phyloP scores from a whole-genome alignment of 2,329 filamentous ascomycete species.

The Apiospora koreana region DNA sequence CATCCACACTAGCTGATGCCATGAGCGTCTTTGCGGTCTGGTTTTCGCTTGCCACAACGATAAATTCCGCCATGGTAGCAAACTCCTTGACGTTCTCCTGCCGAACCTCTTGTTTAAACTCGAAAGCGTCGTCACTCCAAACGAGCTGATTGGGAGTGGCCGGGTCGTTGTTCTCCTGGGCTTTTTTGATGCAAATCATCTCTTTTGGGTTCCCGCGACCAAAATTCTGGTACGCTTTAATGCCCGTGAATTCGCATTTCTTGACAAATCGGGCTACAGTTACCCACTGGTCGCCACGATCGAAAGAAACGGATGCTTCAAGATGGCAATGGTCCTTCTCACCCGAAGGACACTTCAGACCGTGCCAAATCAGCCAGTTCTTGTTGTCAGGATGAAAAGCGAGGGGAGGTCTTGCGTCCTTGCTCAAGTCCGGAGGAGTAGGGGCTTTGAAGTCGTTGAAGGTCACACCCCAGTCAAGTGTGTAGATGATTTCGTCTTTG shows the following conservation, averaged over 20 bases:
- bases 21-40: constrained; percentile 68
- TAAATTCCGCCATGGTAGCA: constrained; percentile 95
- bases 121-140: constrained; percentile 79
- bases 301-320: constrained; percentile 74
- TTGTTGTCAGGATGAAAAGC: constrained; percentile 82
- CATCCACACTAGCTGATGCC: constrained; percentile 84
- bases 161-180: constrained; percentile 65
- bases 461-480: constrained; percentile 73
- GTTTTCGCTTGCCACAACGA: constrained; percentile 80
- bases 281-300: constrained; percentile 81
- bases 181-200: constrained; percentile 64
- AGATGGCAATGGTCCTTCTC: constrained; percentile 62
- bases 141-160: constrained; percentile 68
- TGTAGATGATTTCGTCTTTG: constrained; percentile 71
- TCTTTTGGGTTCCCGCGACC: constrained; percentile 47
- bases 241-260: constrained; percentile 85
- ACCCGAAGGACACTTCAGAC: constrained; percentile 64
- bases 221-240: constrained; percentile 51
- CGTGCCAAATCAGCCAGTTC: constrained; percentile 93
- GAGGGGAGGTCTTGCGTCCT: constrained; percentile 47
- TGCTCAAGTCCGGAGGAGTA: constrained; percentile 43
- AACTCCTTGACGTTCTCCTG: constrained; percentile 79
- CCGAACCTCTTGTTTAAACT: constrained; percentile 59
- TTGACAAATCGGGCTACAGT: constrained; percentile 72
- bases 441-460: constrained; percentile 76